Percentiles rank a stretch among this genome's conserved stretches.
Conservation (phyloP, 1,139 yeast species). For the Debaryomyces psychrophilus region DNA sequence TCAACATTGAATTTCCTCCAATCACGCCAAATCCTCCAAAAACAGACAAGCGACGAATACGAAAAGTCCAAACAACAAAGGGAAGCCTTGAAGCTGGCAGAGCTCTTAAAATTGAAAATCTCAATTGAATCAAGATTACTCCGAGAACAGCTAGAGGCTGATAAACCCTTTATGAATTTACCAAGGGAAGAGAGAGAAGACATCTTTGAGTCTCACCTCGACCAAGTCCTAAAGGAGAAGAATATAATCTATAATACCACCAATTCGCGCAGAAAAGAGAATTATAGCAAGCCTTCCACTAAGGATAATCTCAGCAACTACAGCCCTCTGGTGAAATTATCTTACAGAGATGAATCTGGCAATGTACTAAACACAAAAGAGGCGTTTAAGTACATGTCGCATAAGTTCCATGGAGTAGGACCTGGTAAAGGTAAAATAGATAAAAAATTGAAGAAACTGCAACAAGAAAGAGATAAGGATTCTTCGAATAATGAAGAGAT, state of each 20-base stretch:
- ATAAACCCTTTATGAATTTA: constrained; percentile 34
- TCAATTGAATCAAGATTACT: constrained; percentile 44
- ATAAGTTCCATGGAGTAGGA: constrained; percentile 75
- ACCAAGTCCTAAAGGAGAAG: constrained; percentile 32
- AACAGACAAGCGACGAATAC: constrained; percentile 18
- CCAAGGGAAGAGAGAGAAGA: constrained; percentile 34
- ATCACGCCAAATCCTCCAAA: constrained; percentile 41
- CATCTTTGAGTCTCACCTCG: constrained; percentile 32
- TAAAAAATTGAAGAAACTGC: constrained; percentile 11
- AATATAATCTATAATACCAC: constrained; percentile 21
- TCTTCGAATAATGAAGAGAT: neutral
- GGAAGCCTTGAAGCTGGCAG: constrained; percentile 35
- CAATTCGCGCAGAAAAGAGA: neutral
- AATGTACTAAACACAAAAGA: constrained; percentile 65
- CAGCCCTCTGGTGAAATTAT: constrained; percentile 65
- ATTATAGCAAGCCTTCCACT: neutral
- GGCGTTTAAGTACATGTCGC: constrained; percentile 85
- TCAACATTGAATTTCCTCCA: constrained; percentile 58
- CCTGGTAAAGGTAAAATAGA: constrained; percentile 18
- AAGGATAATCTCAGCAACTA: constrained; percentile 43
- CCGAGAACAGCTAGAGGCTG: constrained; percentile 41
- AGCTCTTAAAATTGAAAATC: constrained; percentile 35
- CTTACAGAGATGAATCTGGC: constrained; percentile 75
- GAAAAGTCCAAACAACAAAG: constrained; percentile 26
- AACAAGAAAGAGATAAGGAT: constrained; percentile 2